phyloP scores from a whole-genome alignment of 208 protist genomes.

The Acanthamoeba lenticulata region DNA sequence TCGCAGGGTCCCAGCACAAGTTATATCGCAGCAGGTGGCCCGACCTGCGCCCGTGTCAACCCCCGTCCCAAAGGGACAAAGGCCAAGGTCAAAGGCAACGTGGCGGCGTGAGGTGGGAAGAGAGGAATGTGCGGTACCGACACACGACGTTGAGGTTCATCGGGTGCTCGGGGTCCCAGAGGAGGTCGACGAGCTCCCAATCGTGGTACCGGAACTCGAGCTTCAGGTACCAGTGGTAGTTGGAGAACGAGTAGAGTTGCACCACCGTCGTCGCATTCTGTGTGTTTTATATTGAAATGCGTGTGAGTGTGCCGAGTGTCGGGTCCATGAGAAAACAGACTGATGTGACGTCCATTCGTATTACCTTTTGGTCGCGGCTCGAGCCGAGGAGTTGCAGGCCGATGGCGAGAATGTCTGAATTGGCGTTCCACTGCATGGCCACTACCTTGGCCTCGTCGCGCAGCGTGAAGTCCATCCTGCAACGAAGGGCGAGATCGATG shows the following conservation, averaged over 20 bases:
- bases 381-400: neutral
- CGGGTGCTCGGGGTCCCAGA: conserved; percentile 68
- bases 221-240: conserved; percentile 85
- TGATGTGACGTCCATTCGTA: neutral
- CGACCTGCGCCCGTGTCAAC: neutral
- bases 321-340: neutral
- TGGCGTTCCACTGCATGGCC: conserved; percentile 75
- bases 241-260: conserved; percentile 76
- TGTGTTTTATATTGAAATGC: neutral
- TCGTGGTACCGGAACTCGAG: conserved; percentile 69
- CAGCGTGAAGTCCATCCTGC: conserved; percentile 47
- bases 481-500: neutral
- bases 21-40: conserved; percentile 35
- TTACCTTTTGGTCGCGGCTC: neutral
- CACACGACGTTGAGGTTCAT: conserved; percentile 63
- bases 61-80: neutral
- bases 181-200: neutral
- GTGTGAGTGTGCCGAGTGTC: neutral
- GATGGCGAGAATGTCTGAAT: conserved; percentile 74
- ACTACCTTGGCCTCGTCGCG: conserved; percentile 48
- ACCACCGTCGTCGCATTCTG: conserved; percentile 46
- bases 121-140: neutral
- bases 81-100: neutral
- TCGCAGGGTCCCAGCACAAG: conserved; percentile 44
- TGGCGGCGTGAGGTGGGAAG: neutral